Evolutionary conservation across 1,284 basidiomycete genomes (phyloP).

Genomic region (Naganishia liquefaciens): DNA sequence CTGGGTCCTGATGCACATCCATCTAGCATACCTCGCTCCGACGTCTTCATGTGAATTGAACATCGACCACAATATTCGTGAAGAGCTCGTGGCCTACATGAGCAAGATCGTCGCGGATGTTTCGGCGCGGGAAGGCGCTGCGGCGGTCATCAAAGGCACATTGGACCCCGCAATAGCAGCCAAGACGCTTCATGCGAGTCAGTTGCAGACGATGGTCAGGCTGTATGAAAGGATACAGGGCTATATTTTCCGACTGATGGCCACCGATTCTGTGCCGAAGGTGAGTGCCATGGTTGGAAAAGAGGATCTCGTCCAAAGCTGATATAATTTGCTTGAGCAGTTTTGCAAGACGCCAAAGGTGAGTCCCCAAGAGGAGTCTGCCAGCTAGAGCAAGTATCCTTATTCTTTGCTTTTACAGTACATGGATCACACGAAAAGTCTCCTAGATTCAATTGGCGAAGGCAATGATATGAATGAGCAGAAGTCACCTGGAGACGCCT

Average conservation of each 20-base stretch:
- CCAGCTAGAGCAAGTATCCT: background rate
- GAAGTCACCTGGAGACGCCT: conserved; percentile 32
- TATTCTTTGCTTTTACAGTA: conserved; percentile 34
- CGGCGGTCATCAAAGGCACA: conserved; percentile 65
- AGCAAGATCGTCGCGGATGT: conserved; percentile 72
- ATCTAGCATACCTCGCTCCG: conserved; percentile 87
- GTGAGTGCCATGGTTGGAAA: conserved; percentile 54
- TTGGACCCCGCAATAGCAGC: conserved; percentile 73
- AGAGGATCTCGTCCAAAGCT: background rate
- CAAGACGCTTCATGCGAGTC: conserved; percentile 74
- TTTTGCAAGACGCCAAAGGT: conserved; percentile 52
- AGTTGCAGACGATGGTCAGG: conserved; percentile 88
- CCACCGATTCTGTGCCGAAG: conserved; percentile 95
- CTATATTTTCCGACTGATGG: conserved; percentile 96
- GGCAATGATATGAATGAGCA: conserved; percentile 36
- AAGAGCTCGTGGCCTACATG: conserved; percentile 89
- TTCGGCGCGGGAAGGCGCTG: conserved; percentile 64
- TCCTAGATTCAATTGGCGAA: conserved; percentile 40
- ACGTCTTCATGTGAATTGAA: conserved; percentile 94
- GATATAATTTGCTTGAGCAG: conserved; percentile 29
- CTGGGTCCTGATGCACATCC: background rate
- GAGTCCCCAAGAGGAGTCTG: conserved; percentile 30
- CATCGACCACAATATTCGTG: conserved; percentile 93
- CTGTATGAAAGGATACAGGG: conserved; percentile 95
- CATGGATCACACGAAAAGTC: conserved; percentile 41